Base-by-base conservation (phyloP, 1,139 yeast genomes). In the Blastobotrys illinoisensis region DNA sequence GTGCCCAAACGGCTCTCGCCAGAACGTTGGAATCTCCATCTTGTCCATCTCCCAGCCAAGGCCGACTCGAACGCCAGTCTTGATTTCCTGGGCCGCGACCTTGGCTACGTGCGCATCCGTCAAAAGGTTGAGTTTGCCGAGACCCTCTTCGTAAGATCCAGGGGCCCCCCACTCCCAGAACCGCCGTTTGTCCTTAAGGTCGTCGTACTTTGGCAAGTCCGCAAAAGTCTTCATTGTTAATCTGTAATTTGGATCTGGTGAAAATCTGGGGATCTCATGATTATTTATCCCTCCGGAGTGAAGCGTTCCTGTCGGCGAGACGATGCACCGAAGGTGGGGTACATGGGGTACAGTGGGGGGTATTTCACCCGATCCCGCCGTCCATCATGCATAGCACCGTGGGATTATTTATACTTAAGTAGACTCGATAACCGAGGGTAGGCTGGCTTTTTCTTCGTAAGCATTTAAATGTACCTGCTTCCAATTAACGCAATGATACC, bases 161-260 rank as follows among this genome's bases (percentile, higher is more conserved):
- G 62, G 55, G 3, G 62, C 58, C n/a, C 64, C 62, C 62, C 62
- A 60, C 44, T 54, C 61, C 64, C 65, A 62, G 54, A 45, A 62
- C 36, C 60, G 53, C 24, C 55, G 52, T 50, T 62, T 62, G 49
- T 60, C 56, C 13, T 58, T 57, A 4, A 62, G 54, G 16, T 60
- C 58, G 45, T 56, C 61, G 44, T 46, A 62, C 7, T 49, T 52
- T 3, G 64, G 64, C 14, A 62, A 55, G 6, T 59, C 58, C n/a
- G 46, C 49, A 51, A 62, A 51, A 24, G 61, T 47, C 24, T 54
- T 50, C 50, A 51, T 50, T 32, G 24, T 49, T 26, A 26, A 26
- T 26, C 32, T 26, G 32, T 11, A 9, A 11, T 26, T 9, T 11
- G 9, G 13, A 21, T 21, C 23, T 6, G 4, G 23, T 4, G 6